A percentile compares a stretch with the other conserved stretches of the same genome.
These are phyloP conservation scores for Colletotrichum scovillei DNA, from an alignment of 2,329 filamentous ascomycete species.

Conservation along the genomic window DNA sequence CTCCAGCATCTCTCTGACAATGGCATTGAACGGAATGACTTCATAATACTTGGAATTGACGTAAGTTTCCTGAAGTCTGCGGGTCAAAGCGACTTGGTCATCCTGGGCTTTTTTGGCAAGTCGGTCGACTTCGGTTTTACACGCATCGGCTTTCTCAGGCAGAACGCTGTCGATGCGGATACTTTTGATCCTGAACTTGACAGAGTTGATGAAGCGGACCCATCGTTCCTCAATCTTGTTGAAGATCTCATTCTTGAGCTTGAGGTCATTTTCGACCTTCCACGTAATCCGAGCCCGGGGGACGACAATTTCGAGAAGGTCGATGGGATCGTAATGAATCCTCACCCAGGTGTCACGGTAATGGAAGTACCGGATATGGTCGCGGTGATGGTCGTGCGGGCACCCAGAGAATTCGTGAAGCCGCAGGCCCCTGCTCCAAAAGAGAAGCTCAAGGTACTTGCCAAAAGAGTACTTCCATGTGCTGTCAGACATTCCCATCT, in stretches of 20 bases:
- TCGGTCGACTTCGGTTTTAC: constrained; percentile 82
- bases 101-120: constrained; percentile 84
- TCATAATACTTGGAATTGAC: constrained; percentile 97
- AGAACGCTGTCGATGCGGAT: constrained; percentile 94
- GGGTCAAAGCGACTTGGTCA: constrained; percentile 79
- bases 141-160: constrained; percentile 86
- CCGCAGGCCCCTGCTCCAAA: constrained; percentile 89
- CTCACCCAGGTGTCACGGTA: constrained; percentile 86
- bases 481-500: constrained; percentile 90
- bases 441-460: constrained; percentile 97
- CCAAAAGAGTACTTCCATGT: constrained; percentile 99
- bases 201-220: constrained; percentile 87
- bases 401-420: constrained; percentile 78
- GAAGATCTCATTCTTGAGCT: constrained; percentile 93
- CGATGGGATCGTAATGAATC: constrained; percentile 92
- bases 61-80: constrained; percentile 88
- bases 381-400: constrained; percentile 89
- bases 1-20: constrained; percentile 90
- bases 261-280: constrained; percentile 96
- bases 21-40: constrained; percentile 90
- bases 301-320: constrained; percentile 93
- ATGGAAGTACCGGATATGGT: constrained; percentile 94
- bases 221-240: constrained; percentile 83
- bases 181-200: constrained; percentile 83
- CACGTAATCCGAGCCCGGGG: constrained; percentile 91